These are phyloP conservation scores for Colletotrichum lindemuthianum DNA, from an alignment of 2,329 filamentous ascomycete species.

Conservation along the genomic window DNA sequence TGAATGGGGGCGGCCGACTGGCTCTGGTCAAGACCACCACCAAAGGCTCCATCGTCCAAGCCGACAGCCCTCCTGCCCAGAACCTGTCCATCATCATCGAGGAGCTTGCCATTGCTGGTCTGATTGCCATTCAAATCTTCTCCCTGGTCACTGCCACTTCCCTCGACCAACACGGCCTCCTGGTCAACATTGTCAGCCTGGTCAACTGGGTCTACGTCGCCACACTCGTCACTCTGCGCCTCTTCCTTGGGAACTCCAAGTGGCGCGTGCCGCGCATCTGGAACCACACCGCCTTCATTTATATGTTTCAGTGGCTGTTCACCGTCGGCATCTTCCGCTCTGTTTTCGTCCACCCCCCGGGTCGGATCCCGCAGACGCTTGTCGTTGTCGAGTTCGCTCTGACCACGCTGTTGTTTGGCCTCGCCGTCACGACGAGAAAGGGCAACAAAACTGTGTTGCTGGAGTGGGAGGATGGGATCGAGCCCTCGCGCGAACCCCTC, in stretches of 20 bases:
- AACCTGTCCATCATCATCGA: slow-evolving; percentile 77
- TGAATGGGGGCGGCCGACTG: slow-evolving; percentile 63
- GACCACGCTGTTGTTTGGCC: slow-evolving; percentile 76
- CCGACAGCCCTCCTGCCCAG: slow-evolving; percentile 81
- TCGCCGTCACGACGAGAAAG: slow-evolving; percentile 85
- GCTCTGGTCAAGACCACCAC: slow-evolving; percentile 69
- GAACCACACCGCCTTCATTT: slow-evolving; percentile 92
- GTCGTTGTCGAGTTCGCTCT: slow-evolving; percentile 80
- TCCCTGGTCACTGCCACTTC: slow-evolving; percentile 66
- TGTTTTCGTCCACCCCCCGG: slow-evolving; percentile 79
- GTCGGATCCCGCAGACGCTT: slow-evolving; percentile 69
- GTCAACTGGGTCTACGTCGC: slow-evolving; percentile 85
- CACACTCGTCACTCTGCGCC: slow-evolving; percentile 75
- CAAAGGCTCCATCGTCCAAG: slow-evolving; percentile 70
- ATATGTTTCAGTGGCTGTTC: slow-evolving; percentile 84
- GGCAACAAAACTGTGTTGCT: slow-evolving; percentile 90
- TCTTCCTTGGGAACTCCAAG: slow-evolving; percentile 73
- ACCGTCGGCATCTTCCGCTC: slow-evolving; percentile 84
- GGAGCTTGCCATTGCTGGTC: slow-evolving; percentile 75
- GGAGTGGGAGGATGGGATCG: slow-evolving; percentile 88
- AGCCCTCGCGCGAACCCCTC: slow-evolving; percentile 86
- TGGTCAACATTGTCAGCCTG: slow-evolving; percentile 74
- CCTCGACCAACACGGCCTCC: slow-evolving; percentile 66
- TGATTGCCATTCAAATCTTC: slow-evolving; percentile 75
- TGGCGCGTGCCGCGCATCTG: slow-evolving; percentile 80